Evolutionary conservation across 2,329 filamentous ascomycete species (phyloP), one percentile per base, ranked within the genome.

Genomic region (Annulohypoxylon truncatum): DNA sequence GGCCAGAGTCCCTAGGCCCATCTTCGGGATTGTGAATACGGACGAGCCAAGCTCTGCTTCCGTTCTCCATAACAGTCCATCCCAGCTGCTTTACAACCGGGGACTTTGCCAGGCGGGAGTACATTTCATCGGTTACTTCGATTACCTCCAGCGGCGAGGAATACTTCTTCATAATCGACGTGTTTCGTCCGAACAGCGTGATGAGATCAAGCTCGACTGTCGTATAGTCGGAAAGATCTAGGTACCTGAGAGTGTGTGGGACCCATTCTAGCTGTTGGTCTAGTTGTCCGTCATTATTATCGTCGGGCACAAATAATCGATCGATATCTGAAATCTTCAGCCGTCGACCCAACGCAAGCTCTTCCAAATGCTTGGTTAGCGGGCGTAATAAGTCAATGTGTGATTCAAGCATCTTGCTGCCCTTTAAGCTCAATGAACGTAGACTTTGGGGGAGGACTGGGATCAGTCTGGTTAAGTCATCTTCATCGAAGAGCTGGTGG

Each of bases 151-250:
- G 85, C 2, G 92, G 92, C 52, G 85, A 83, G 13, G 90, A 89
- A 53, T 84, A 82, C 4, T 80, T 76, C 52, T 85, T 84, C 38
- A 93, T 84, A 13, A 94, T 80, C 1, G 83, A 79, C 70, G 83
- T 87, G 20, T 81, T 77, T 47, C 80, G 84, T 66, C 79, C 79
- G 67, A 87, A 84, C 8, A 85, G 75, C 1, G 85, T 84, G 56
- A 85, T 82, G 52, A 90, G 83, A 65, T 86, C 82, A 50, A 93
- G 85, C 53, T 87, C 84, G 55, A 87, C 84, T 4, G 86, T 86
- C 53, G 86, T 83, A 65, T 93, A 88, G 75, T 92, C 91, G 40
- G 90, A 92, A 47, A 94, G 85, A 74, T 95, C 92, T 56, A 96
- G 82, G 77, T 93, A 96, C 73, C 88, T 89, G 22, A 96, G 83